phyloP scores from a whole-genome alignment of 1,139 yeast genomes.

The Blastobotrys buckinghamii region DNA sequence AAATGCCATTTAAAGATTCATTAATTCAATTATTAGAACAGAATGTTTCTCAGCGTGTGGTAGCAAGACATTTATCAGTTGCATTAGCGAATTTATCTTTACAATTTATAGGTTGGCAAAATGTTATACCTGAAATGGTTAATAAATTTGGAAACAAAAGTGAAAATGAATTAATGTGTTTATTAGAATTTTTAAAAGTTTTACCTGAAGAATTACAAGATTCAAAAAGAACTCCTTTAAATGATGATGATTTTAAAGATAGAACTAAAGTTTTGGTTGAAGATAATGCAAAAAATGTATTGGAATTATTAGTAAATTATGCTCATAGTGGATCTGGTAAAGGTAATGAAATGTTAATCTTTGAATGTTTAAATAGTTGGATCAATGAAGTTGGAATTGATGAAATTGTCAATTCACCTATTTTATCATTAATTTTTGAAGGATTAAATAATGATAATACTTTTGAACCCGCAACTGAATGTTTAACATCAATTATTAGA shows the following conservation, averaged over 20 bases:
- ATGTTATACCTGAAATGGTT: conserved; percentile 66
- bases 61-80: conserved; percentile 74
- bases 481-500: conserved; percentile 67
- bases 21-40: conserved; percentile 48
- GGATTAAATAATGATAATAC: conserved; percentile 60
- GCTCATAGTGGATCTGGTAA: conserved; percentile 35
- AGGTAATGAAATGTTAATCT: conserved; percentile 38
- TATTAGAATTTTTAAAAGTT: conserved; percentile 75
- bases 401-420: conserved; percentile 52
- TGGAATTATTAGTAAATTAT: conserved; percentile 44
- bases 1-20: conserved; percentile 54
- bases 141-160: conserved; percentile 37
- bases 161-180: conserved; percentile 34
- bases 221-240: conserved; percentile 67
- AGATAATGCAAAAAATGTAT: conserved; percentile 62
- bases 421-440: conserved; percentile 63
- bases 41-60: conserved; percentile 47
- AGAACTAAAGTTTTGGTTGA: conserved; percentile 61
- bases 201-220: conserved; percentile 89
- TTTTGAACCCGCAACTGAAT: conserved; percentile 84
- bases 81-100: conserved; percentile 78
- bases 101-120: conserved; percentile 67
- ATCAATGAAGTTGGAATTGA: conserved; percentile 62
- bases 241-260: conserved; percentile 70
- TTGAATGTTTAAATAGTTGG: conserved; percentile 86